Evolutionary conservation across 139 green algal species (phyloP).

Genomic region (Protoeuglena noctilucae): DNA sequence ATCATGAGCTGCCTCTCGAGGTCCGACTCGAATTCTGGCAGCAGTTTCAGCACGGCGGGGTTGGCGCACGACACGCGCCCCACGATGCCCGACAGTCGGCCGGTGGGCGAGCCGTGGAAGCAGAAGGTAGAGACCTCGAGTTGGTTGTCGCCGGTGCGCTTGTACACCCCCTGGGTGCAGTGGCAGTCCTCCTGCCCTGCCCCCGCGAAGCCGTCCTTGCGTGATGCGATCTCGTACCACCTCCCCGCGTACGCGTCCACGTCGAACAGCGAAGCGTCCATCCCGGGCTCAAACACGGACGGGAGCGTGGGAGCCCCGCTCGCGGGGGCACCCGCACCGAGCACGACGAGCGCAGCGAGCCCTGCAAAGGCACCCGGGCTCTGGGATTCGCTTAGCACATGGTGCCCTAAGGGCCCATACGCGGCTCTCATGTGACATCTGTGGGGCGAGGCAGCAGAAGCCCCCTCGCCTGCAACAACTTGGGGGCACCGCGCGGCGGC

Average conservation of each 20-base stretch:
- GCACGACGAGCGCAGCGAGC: no score
- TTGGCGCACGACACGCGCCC: conserved; percentile 20
- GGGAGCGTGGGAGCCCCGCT: no score
- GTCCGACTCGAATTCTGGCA: conserved; percentile 18
- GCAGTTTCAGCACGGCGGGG: conserved; percentile 12
- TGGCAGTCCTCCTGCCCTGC: conserved; percentile 29
- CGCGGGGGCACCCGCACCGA: no score
- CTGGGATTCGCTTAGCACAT: no score
- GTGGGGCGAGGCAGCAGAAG: no score
- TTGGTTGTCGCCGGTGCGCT: conserved; percentile 6
- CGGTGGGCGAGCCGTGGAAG: conserved; percentile 23
- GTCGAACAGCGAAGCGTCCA: no score
- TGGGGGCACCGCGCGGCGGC: no score
- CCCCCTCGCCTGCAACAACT: no score
- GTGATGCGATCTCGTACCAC: conserved; percentile 27
- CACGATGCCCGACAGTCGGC: conserved; percentile 22
- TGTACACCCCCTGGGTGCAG: conserved; percentile 22
- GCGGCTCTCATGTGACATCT: no score
- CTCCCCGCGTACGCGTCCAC: conserved; percentile 12
- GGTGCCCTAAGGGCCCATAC: no score
- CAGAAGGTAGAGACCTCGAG: conserved; percentile 29
- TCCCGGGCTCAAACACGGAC: no score
- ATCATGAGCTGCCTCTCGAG: conserved; percentile 16
- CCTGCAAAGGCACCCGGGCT: no score
- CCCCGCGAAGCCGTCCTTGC: conserved; percentile 27